Conservation (phyloP, 1,284 basidiomycete genomes). For the Trichosporon inkin region DNA sequence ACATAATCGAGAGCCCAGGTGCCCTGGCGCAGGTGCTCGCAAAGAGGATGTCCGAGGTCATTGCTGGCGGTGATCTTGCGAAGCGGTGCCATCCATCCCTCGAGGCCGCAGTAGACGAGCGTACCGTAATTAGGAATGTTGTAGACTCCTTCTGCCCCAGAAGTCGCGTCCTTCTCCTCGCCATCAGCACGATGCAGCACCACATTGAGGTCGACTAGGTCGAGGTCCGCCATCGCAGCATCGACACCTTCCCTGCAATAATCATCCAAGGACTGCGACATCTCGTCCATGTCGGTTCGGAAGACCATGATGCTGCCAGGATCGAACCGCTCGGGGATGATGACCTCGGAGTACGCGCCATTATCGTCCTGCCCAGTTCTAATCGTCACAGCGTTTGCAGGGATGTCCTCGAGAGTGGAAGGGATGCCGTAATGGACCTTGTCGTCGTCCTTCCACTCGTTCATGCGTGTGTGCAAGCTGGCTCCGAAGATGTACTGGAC, state of each 20-base stretch:
- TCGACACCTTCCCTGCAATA: constrained; percentile 66
- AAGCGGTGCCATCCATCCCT: constrained; percentile 91
- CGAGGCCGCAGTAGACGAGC: constrained; percentile 82
- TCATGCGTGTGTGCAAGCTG: constrained; percentile 63
- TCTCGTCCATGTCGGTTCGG: constrained; percentile 63
- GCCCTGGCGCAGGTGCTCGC: constrained; percentile 76
- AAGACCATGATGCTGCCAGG: constrained; percentile 90
- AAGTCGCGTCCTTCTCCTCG: constrained; percentile 82
- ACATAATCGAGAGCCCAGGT: constrained; percentile 87
- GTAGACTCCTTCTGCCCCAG: constrained; percentile 63
- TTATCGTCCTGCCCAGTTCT: constrained; percentile 57
- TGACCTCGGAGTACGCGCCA: constrained; percentile 70
- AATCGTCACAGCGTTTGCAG: constrained; percentile 54
- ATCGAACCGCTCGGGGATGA: constrained; percentile 79
- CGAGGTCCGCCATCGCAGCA: constrained; percentile 67
- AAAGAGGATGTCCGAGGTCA: constrained; percentile 86
- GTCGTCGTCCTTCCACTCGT: constrained; percentile 59
- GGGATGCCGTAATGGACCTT: constrained; percentile 68
- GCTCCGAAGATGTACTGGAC: constrained; percentile 77
- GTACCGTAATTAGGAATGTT: constrained; percentile 67
- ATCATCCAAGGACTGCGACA: constrained; percentile 63
- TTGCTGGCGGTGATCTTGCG: constrained; percentile 76
- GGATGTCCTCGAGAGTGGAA: constrained; percentile 64
- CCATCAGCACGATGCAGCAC: constrained; percentile 76
- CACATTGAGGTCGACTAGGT: constrained; percentile 81